phyloP scores from a whole-genome alignment of 768 basidiomycete species.

The Pisolithus tinctorius region DNA sequence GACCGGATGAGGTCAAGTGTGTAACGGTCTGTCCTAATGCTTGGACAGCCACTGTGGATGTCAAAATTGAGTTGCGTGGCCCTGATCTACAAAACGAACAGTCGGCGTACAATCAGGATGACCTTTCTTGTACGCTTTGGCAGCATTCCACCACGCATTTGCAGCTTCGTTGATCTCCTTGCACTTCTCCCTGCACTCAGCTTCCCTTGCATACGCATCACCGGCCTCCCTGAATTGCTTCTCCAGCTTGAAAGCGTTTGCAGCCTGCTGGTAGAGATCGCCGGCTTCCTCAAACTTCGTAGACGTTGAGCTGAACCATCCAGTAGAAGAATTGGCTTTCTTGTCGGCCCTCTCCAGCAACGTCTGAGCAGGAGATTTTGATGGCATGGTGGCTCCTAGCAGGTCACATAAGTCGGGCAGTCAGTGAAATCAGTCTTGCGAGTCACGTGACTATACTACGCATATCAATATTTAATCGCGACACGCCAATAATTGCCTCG shows the following conservation, averaged over 20 bases:
- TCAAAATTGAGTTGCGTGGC: conserved; percentile 8
- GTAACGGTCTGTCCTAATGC: conserved; percentile 80
- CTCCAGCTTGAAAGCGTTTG: conserved; percentile 89
- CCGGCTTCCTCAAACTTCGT: conserved; percentile 93
- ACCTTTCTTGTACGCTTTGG: conserved; percentile 91
- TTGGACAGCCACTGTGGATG: conserved; percentile 72
- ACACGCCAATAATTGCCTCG: not conserved
- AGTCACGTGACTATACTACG: too few relatives aligned
- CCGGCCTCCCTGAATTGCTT: conserved; percentile 90
- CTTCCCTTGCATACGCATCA: conserved; percentile 87
- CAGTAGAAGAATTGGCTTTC: conserved; percentile 74
- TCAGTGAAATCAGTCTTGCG: too few relatives aligned
- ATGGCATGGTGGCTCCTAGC: conserved; percentile 41
- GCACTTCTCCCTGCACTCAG: conserved; percentile 86
- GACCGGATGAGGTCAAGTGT: conserved; percentile 75
- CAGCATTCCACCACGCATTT: conserved; percentile 98
- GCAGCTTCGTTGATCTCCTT: conserved; percentile 92
- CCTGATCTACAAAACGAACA: not conserved
- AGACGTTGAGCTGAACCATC: conserved; percentile 83
- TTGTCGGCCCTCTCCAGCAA: conserved; percentile 88
- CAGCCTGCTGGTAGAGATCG: conserved; percentile 91
- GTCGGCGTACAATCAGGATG: conserved; percentile 68
- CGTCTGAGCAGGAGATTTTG: conserved; percentile 71
- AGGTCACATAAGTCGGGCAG: not conserved
- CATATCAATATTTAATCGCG: not conserved